Conservation (phyloP, 2,329 filamentous ascomycete genomes). For the Xylaria sp. region DNA sequence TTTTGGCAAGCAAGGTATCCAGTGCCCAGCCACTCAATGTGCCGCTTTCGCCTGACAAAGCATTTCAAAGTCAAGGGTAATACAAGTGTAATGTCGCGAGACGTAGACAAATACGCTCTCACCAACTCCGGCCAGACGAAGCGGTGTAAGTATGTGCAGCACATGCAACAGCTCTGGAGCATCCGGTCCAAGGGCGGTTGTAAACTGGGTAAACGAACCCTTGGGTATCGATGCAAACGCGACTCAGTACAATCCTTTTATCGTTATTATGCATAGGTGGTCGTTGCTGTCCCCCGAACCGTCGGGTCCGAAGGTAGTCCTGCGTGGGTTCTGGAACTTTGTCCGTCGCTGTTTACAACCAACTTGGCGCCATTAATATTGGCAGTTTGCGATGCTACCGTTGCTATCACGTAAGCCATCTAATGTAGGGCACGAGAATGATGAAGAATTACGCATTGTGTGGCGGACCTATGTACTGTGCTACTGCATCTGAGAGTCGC, state of each 20-base stretch:
- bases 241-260: background rate
- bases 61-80: background rate
- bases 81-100: background rate
- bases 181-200: background rate
- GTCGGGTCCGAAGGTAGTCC: background rate
- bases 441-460: background rate
- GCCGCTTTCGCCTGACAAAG: background rate
- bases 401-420: background rate
- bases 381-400: background rate
- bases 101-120: background rate
- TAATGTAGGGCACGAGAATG: background rate
- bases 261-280: background rate
- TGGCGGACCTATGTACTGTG: background rate
- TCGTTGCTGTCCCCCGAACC: background rate
- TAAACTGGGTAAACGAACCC: background rate
- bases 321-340: background rate
- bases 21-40: background rate
- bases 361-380: background rate
- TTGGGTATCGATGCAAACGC: background rate
- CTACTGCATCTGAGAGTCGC: background rate
- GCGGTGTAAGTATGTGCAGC: slow-evolving; percentile 14
- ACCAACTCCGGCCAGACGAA: background rate
- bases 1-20: background rate
- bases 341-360: background rate
- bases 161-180: background rate